Evolutionary conservation across 768 basidiomycete species (phyloP).

Genomic region (Psilocybe azurescens): DNA sequence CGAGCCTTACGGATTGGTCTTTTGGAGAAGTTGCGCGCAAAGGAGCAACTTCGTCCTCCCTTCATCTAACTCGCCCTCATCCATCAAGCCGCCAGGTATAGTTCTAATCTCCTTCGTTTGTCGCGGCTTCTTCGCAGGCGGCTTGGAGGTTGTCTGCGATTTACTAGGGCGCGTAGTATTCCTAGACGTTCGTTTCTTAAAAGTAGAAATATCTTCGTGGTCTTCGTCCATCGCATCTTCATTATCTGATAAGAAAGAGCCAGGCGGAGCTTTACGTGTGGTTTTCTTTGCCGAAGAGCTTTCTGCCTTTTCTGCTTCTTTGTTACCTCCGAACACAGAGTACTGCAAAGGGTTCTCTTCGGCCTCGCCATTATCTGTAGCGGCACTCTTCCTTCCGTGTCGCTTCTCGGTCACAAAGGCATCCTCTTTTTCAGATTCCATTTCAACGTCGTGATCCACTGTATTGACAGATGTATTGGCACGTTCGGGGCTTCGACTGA

Average conservation of each 20-base stretch:
- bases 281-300: conserved; percentile 32
- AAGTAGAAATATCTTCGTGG: conserved; percentile 15
- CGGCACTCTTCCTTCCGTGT: conserved; percentile 14
- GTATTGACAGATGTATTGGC: conserved; percentile 8
- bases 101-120: conserved; percentile 32
- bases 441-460: conserved; percentile 29
- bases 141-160: conserved; percentile 14
- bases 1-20: conserved; percentile 28
- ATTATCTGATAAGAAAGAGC: conserved; percentile 22
- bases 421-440: conserved; percentile 23
- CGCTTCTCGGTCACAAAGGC: conserved; percentile 23
- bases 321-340: conserved; percentile 33
- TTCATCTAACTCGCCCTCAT: conserved; percentile 39
- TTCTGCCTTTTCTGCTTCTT: conserved; percentile 23
- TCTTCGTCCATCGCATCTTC: conserved; percentile 35
- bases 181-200: conserved; percentile 18
- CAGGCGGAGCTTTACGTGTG: conserved; percentile 41
- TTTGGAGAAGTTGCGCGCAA: conserved; percentile 38
- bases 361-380: conserved; percentile 24
- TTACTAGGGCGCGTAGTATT: conserved; percentile 3
- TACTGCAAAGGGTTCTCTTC: conserved; percentile 27
- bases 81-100: conserved; percentile 50
- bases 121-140: conserved; percentile 28
- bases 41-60: conserved; percentile 43
- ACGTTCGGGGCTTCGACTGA: conserved; percentile 24